A percentile compares a stretch with the other conserved stretches of the same genome.
Evolutionary conservation across 345 rosid genomes (phyloP).

Genomic region (Arabidopsis arenosa): DNA sequence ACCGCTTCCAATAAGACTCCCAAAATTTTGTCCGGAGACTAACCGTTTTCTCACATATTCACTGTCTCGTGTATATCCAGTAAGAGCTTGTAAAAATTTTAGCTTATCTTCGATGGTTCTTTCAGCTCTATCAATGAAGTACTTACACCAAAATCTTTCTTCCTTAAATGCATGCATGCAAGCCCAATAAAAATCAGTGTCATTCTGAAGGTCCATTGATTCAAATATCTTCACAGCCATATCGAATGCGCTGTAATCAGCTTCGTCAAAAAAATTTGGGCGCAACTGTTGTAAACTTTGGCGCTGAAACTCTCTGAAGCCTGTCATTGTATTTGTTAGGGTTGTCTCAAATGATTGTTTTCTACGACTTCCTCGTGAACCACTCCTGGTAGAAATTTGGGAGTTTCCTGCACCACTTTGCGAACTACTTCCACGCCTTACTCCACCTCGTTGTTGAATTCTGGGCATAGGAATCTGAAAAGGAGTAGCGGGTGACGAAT

Average conservation of each 20-base stretch:
- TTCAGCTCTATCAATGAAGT: too few relatives aligned
- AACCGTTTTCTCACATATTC: background rate
- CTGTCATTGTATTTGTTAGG: background rate
- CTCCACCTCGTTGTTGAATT: background rate
- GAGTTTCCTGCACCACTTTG: background rate
- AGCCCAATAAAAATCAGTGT: too few relatives aligned
- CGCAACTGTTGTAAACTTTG: background rate
- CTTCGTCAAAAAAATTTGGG: background rate
- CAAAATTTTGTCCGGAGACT: background rate
- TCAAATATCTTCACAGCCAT: background rate
- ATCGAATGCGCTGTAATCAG: background rate
- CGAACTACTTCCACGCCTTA: background rate
- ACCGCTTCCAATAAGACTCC: background rate
- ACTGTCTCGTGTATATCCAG: too few relatives aligned
- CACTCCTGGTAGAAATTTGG: too few relatives aligned
- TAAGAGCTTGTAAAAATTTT: too few relatives aligned
- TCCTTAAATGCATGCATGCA: too few relatives aligned
- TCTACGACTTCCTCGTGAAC: background rate
- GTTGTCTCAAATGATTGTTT: background rate
- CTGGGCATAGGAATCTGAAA: background rate
- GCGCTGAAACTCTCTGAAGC: background rate
- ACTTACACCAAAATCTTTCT: too few relatives aligned
- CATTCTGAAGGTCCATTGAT: background rate
- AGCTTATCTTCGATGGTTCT: too few relatives aligned
- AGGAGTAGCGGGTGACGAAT: background rate